These are phyloP conservation scores for Tremella yokohamensis DNA, from an alignment of 768 basidiomycete genomes.

Conservation along the genomic window DNA sequence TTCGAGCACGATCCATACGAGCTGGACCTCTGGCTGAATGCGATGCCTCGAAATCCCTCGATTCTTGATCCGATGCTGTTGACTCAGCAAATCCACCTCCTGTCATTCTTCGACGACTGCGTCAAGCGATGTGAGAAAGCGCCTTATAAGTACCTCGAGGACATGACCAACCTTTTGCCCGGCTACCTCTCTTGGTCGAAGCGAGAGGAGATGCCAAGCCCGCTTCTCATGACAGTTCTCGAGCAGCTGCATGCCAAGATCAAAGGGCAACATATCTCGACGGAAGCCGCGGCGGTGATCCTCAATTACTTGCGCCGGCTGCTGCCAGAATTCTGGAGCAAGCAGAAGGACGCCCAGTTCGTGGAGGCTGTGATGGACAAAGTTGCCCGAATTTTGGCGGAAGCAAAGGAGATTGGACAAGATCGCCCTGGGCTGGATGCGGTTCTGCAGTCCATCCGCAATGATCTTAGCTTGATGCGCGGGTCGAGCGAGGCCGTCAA, in stretches of 20 bases:
- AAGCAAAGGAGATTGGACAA: slow-evolving; percentile 33
- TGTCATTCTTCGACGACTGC: slow-evolving; percentile 77
- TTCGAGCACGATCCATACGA: slow-evolving; percentile 76
- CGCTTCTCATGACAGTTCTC: slow-evolving; percentile 71
- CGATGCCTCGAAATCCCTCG: slow-evolving; percentile 56
- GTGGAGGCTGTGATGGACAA: slow-evolving; percentile 38
- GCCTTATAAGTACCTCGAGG: slow-evolving; percentile 82
- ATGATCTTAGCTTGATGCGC: slow-evolving; percentile 16
- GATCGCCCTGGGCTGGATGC: slow-evolving; percentile 23
- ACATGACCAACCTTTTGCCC: slow-evolving; percentile 54
- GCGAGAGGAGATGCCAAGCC: slow-evolving; percentile 56
- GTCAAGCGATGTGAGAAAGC: slow-evolving; percentile 74
- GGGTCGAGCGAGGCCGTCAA: slow-evolving; percentile 2
- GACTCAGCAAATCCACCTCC: slow-evolving; percentile 56
- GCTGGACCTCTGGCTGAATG: slow-evolving; percentile 67
- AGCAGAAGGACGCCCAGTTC: slow-evolving; percentile 53
- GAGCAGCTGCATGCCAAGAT: slow-evolving; percentile 74
- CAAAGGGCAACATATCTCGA: slow-evolving; percentile 57
- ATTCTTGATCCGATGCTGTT: slow-evolving; percentile 53
- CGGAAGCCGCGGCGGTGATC: slow-evolving; percentile 65
- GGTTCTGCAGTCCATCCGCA: slow-evolving; percentile 21
- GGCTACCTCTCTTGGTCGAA: slow-evolving; percentile 26
- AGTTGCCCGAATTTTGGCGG: slow-evolving; percentile 19
- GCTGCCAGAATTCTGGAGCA: slow-evolving; percentile 59
- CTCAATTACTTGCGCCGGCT: slow-evolving; percentile 65